Evolutionary conservation across 192 early-diverging fungal species (phyloP), one percentile per base, ranked within the genome.

Genomic region (Coemansia sp.): DNA sequence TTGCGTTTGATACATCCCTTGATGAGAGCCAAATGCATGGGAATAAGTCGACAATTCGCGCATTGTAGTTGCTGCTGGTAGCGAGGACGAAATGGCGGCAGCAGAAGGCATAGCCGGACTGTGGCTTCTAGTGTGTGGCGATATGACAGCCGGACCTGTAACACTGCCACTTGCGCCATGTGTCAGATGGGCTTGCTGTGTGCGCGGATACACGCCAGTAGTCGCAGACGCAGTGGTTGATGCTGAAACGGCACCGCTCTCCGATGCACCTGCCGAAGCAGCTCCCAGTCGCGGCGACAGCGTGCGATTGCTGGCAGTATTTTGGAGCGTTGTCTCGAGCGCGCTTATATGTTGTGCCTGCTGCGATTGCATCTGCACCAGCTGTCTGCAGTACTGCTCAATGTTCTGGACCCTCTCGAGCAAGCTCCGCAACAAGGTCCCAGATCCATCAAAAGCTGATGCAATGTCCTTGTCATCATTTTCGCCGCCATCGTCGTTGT

Each of bases 351-450:
- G 69, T 34, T 24, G 55, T n/a, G 53, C 65, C 55, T 77, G 75
- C 38, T 68, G 69, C 9, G 46, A 46, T 55, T 77, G 75, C 38
- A 71, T 71, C 44, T 68, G 65, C 49, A 71, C 45, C 36, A 77
- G 65, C 56, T 30, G 62, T 34, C 63, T 68, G 24, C 75, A 77
- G 24, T 71, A 64, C 60, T 60, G 75, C 60, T 77, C 58, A 6
- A 77, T 77, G 18, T 67, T 59, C 14, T 68, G 39, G 20, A 77
- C 55, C 16, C 58, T 63, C 33, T 43, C 62, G 11, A 53, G 21
- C 20, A 53, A 14, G 15, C 51, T 53, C 51, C 14, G 51, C 23
- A 53, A 53, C 51, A 53, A 26, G 23, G 12, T 53, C 51, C 24
- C 51, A 4, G 51, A 53, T 14, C 51, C 51, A 26, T 26, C 51